Evolutionary conservation across 2,329 filamentous ascomycete species (phyloP).

Genomic region (Grosmannia serpens): DNA sequence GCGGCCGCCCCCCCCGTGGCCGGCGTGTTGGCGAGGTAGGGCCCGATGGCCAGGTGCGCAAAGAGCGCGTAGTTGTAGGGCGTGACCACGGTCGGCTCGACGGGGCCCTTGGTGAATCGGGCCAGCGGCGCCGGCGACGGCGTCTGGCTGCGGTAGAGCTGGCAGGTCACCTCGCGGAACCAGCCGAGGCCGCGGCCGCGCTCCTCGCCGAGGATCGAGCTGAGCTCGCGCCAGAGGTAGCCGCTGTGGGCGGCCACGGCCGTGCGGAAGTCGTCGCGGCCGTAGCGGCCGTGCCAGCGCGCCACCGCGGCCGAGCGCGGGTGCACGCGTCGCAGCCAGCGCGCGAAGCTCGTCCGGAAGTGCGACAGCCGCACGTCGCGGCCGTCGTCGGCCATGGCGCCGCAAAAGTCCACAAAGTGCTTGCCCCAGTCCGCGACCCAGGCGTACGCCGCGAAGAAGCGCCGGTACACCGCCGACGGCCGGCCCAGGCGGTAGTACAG

Average conservation of each 20-base stretch:
- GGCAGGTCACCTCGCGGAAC: conserved; percentile 27
- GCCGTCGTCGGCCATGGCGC: conserved; percentile 17
- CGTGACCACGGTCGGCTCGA: conserved; percentile 52
- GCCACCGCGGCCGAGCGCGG: conserved; percentile 27
- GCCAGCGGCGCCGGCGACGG: not conserved
- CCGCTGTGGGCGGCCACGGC: conserved; percentile 46
- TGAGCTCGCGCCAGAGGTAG: conserved; percentile 55
- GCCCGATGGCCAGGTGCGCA: conserved; percentile 46
- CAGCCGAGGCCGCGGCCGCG: conserved; percentile 27
- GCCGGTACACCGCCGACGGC: conserved; percentile 48
- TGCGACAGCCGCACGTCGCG: conserved; percentile 35
- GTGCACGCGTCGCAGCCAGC: conserved; percentile 43
- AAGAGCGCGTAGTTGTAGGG: conserved; percentile 57
- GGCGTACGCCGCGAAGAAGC: conserved; percentile 51
- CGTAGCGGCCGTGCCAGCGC: conserved; percentile 41
- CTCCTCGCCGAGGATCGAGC: conserved; percentile 28
- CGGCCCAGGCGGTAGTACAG: conserved; percentile 54
- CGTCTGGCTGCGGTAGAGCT: not conserved
- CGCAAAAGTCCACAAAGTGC: conserved; percentile 58
- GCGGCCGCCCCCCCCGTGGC: conserved; percentile 14
- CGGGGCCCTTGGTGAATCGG: not conserved
- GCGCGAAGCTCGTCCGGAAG: conserved; percentile 46
- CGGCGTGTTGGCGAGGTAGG: conserved; percentile 34
- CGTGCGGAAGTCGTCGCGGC: conserved; percentile 48
- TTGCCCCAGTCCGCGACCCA: conserved; percentile 65